Percentiles rank a stretch among this genome's conserved stretches.
Conservation (phyloP, 306 rosid species). For the Cicer chorassanicum region DNA sequence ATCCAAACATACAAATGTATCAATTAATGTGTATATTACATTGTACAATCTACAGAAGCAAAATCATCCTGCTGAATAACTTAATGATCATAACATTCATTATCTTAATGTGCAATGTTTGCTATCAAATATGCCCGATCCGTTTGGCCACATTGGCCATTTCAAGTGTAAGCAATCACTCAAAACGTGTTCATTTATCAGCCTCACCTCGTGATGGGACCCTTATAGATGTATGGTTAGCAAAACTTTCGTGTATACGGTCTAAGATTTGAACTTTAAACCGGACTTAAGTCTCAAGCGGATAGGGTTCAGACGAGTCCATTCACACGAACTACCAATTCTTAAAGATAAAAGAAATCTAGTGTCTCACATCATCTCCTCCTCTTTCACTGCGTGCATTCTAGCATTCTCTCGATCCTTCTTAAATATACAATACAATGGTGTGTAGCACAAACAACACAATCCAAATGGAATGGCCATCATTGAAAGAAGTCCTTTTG, state of each 20-base stretch:
- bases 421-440: conserved; percentile 68
- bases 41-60: background rate
- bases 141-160: conserved; percentile 7
- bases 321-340: background rate
- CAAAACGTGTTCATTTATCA: conserved; percentile 1
- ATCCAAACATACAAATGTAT: background rate
- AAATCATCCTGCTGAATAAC: background rate
- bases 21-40: background rate
- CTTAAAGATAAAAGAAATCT: background rate
- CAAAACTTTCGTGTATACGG: conserved; percentile 23
- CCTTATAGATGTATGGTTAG: background rate
- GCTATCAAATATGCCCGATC: background rate
- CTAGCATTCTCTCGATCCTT: conserved; percentile 79
- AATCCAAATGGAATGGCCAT: conserved; percentile 86
- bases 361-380: conserved; percentile 54
- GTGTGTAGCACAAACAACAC: conserved; percentile 91
- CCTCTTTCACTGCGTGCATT: conserved; percentile 59
- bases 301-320: background rate
- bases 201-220: conserved; percentile 8
- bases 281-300: conserved; percentile 8
- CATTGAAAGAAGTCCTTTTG: conserved; percentile 90
- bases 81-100: background rate
- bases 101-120: background rate
- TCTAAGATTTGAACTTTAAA: conserved; percentile 17
- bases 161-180: conserved; percentile 29